Evolutionary conservation across 2,329 filamentous ascomycete species (phyloP), one percentile per base, ranked within the genome.

Genomic region (Penicillium hordei): DNA sequence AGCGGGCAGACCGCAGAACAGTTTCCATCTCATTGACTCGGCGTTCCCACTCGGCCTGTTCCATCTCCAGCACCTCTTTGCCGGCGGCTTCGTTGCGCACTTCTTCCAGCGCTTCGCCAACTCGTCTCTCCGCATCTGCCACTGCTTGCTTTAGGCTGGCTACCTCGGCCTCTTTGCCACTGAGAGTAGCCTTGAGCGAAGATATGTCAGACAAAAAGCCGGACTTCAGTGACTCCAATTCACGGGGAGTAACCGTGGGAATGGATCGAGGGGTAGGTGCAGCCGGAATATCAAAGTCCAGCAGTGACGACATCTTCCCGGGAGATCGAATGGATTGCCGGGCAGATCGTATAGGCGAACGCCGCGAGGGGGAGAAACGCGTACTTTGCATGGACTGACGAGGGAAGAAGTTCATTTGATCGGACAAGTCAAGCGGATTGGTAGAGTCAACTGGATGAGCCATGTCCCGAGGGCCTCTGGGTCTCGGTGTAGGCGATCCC

Each of bases 211-310:
- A 96, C 51, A 95, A 82, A 68, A 96, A 95, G 25, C 84, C 85
- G 0, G 93, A 97, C 74, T 97, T 97, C 59, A 97, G 82, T 15
- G 89, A 90, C 72, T 99, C 94, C 2, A 97, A 81, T 76, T 99
- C 94, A 34, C 94, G 87, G 1, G 94, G 90, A 2, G 93, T 96
- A 65, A 97, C 89, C 9, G 89, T 91, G 0, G 94, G 94, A 38
- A 97, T 85, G 55, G 91, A 96, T 60, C 93, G 87, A 15, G 94
- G 94, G 0, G 94, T 97, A 2, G 93, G 92, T 65, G 92, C 87
- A 0, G 93, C 91, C n/a, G 93, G 92, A 10, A 97, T 89, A 68
- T 97, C 94, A 71, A 95, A 94, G 75, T 96, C 91, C 46, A 95
- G 84, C 43, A 94, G 83, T 68, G 89, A 90, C 34, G 86, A 81